Evolutionary conservation across 768 basidiomycete species (phyloP), one percentile per base, ranked within the genome.

Genomic region (Kockovaella imperatae): DNA sequence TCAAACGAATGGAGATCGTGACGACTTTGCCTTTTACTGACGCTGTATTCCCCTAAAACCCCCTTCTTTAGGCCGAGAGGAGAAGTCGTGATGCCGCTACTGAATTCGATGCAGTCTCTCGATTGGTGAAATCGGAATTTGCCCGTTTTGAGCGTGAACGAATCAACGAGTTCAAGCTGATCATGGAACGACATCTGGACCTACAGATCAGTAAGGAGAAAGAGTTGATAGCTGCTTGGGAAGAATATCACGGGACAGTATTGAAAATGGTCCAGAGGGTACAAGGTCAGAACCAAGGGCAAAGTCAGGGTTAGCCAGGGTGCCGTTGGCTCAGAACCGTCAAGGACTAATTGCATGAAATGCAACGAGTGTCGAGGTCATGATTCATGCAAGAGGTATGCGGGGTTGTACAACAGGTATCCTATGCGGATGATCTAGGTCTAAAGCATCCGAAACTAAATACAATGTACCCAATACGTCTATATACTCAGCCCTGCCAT

Each of bases 141-240:
- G 81, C 80, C 4, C 76, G 93, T 35, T 96, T 97, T 64, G 93
- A 99, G 73, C 80, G 82, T 64, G 93, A 95, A 72, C 80, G 91
- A 35, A 78, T 97, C 21, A 85, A 87, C 40, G 93, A 97, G 67
- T 95, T 97, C 72, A 91, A 90, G 71, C 76, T 78, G 35, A 77
- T 83, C 2, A 69, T 99, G 56, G 84, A 87, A 68, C 77, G 77
- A 3, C 90, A 88, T 70, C 73, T 96, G 45, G 84, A 89, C 35
- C 86, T 84, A 4, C 86, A 93, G 84, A 83, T 91, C 41, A 70
- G 76, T 3, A 76, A 82, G 45, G 91, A 99, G 74, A 87, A 83
- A 68, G 80, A 84, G 83, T 72, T 90, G 45, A 86, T 93, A 42
- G 64, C 73, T 10, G 74, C 77, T 28, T 93, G 86, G 86, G 88